Evolutionary conservation across 2,329 filamentous ascomycete genomes (phyloP).

Genomic region (Talaromyces sp.): DNA sequence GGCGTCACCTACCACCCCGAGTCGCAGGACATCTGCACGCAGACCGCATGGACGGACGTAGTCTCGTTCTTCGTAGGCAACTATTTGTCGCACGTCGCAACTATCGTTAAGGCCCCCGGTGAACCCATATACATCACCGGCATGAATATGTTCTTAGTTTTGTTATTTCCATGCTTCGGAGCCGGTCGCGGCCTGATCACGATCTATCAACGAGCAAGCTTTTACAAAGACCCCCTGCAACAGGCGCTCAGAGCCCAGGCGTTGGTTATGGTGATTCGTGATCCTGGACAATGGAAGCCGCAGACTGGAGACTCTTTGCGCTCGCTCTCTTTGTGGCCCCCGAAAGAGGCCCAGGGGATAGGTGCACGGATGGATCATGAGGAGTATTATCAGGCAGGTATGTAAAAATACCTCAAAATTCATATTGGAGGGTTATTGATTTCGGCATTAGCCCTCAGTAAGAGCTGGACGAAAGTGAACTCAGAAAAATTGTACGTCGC

Average conservation of each 20-base stretch:
- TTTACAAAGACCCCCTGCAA: constrained; percentile 22
- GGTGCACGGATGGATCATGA: not conserved
- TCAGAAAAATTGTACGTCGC: not conserved
- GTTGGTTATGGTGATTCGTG: constrained; percentile 29
- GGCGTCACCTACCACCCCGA: not conserved
- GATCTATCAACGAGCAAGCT: constrained; percentile 22
- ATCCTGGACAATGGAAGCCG: not conserved
- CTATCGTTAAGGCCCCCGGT: constrained; percentile 32
- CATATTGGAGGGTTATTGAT: not conserved
- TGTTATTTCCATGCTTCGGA: constrained; percentile 29
- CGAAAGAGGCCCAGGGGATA: not conserved
- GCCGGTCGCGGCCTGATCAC: constrained; percentile 28
- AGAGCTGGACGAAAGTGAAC: not conserved
- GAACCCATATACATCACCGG: constrained; percentile 22
- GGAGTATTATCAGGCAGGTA: constrained; percentile 1
- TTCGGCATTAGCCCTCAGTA: not conserved
- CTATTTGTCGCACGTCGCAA: constrained; percentile 36
- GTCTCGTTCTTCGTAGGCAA: constrained; percentile 34
- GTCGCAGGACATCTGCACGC: constrained; percentile 3
- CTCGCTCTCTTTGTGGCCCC: constrained; percentile 1
- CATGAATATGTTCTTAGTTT: constrained; percentile 20
- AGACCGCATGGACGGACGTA: constrained; percentile 23
- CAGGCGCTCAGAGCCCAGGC: constrained; percentile 29
- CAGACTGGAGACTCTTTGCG: not conserved
- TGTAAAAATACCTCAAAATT: not conserved